Conservation (phyloP, 2,329 filamentous ascomycete species). For the Zarea fungicola region DNA sequence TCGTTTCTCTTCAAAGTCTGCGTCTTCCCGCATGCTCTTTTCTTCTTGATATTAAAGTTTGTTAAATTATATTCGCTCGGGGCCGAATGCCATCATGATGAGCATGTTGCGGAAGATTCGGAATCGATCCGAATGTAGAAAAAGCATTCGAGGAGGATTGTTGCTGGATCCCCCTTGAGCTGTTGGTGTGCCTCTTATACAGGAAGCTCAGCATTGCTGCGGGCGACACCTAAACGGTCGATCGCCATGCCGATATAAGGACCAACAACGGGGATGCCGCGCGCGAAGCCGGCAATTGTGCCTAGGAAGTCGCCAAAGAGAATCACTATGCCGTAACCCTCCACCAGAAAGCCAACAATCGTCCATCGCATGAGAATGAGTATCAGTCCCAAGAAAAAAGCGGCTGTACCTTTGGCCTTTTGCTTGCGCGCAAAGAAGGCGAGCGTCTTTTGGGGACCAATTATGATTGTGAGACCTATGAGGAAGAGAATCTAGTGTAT, state of each 20-base stretch:
- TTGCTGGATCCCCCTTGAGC: not conserved
- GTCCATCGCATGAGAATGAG: constrained; percentile 90
- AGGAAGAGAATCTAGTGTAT: constrained; percentile 82
- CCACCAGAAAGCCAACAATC: constrained; percentile 81
- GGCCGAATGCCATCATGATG: not conserved
- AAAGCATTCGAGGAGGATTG: not conserved
- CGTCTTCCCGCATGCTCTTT: not conserved
- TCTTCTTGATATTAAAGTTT: not conserved
- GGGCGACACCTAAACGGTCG: constrained; percentile 63
- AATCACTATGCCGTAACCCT: constrained; percentile 87
- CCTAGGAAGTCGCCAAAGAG: constrained; percentile 95
- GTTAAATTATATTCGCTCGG: not conserved
- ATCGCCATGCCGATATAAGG: constrained; percentile 74
- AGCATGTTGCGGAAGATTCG: not conserved
- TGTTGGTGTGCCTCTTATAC: constrained; percentile 47
- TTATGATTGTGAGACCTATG: constrained; percentile 91
- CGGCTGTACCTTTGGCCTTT: constrained; percentile 85
- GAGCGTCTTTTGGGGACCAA: constrained; percentile 84
- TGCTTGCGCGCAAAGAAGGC: constrained; percentile 92
- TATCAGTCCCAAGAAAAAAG: constrained; percentile 76
- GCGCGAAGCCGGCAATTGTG: constrained; percentile 83
- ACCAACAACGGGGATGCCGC: constrained; percentile 77
- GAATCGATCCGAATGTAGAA: not conserved
- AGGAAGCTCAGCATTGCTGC: constrained; percentile 71
- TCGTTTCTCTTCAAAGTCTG: not conserved